These are phyloP conservation scores for Exsudoporus frostii DNA, from an alignment of 768 basidiomycete genomes.

Conservation along the genomic window DNA sequence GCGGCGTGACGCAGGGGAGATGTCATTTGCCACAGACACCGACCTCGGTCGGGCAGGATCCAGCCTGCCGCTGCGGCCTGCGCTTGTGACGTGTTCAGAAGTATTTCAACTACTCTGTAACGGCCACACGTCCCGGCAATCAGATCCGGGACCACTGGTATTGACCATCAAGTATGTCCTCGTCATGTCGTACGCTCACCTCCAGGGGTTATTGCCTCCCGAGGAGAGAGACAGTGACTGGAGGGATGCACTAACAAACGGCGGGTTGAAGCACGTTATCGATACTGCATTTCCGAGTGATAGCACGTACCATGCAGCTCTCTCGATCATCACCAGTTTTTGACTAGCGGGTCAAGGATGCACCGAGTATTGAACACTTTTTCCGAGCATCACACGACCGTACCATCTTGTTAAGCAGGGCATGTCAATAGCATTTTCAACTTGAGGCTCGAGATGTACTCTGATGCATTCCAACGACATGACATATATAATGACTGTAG, in stretches of 20 bases:
- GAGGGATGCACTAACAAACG: conserved; percentile 27
- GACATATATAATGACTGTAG: background rate
- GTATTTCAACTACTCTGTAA: conserved; percentile 26
- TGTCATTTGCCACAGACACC: conserved; percentile 5
- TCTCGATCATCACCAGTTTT: conserved; percentile 16
- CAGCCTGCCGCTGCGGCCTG: conserved; percentile 23
- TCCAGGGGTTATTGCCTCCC: conserved; percentile 29
- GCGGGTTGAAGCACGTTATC: conserved; percentile 25
- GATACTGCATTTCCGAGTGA: conserved; percentile 24
- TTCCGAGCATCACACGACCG: background rate
- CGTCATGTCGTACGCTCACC: conserved; percentile 37
- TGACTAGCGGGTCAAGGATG: conserved; percentile 10
- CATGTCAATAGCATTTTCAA: background rate
- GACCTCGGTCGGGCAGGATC: conserved; percentile 19
- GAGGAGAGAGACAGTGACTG: conserved; percentile 35
- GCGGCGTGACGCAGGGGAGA: conserved; percentile 5
- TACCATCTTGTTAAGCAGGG: background rate
- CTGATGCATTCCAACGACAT: background rate
- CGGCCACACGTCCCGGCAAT: conserved; percentile 5
- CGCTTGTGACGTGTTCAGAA: conserved; percentile 24
- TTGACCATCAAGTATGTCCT: conserved; percentile 37
- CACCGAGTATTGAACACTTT: background rate
- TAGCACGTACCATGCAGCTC: conserved; percentile 26
- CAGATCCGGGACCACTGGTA: conserved; percentile 7
- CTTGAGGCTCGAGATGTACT: background rate